Evolutionary conservation across 2,329 filamentous ascomycete genomes (phyloP).

Genomic region (Colletotrichum brevisporum): DNA sequence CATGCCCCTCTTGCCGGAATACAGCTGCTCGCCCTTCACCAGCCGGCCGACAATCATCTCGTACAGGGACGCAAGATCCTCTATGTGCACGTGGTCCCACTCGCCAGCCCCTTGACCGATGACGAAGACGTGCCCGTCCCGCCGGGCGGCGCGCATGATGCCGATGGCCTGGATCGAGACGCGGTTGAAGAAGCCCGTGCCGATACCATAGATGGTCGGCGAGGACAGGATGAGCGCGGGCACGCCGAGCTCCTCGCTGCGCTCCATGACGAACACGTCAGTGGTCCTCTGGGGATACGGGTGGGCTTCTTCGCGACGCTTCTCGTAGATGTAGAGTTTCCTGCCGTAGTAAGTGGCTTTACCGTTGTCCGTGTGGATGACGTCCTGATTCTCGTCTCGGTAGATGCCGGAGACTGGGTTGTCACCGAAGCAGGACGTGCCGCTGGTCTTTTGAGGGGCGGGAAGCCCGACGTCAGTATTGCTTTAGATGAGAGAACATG

Average conservation of each 20-base stretch:
- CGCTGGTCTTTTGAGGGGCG: background rate
- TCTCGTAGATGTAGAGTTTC: background rate
- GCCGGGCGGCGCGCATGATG: background rate
- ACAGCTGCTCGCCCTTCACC: background rate
- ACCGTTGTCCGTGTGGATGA: background rate
- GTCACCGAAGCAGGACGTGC: background rate
- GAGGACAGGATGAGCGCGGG: background rate
- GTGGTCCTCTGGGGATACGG: background rate
- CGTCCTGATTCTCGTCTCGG: background rate
- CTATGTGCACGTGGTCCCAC: background rate
- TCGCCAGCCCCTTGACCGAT: background rate
- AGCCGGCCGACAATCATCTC: background rate
- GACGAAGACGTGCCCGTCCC: background rate
- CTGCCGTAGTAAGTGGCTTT: too few relatives aligned
- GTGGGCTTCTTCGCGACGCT: background rate
- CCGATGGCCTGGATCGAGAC: background rate
- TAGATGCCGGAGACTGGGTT: background rate
- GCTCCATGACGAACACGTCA: background rate
- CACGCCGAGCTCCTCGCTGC: background rate
- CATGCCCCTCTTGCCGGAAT: background rate
- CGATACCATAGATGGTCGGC: background rate
- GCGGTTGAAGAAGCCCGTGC: background rate
- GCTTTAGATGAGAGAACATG: background rate
- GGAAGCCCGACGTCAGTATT: background rate
- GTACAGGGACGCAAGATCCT: background rate